Evolutionary conservation across 176 grass and related monocot species (phyloP), one percentile per base, ranked within the genome.

Genomic region (Hsuehochloa calcarea): DNA sequence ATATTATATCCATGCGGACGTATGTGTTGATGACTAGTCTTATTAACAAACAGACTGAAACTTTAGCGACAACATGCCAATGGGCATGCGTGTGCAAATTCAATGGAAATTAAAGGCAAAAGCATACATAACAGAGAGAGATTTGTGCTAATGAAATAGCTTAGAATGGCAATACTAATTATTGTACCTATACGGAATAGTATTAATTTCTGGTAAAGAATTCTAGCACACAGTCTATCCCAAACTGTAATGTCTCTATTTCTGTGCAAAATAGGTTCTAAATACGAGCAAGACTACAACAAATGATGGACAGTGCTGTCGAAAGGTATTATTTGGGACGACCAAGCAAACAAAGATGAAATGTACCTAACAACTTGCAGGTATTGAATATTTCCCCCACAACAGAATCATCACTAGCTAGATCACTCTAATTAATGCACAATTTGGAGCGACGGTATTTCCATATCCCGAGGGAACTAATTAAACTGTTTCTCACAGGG

Each of bases 191-290:
- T 13, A 63, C 61, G 1, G 26, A 31, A 27, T 16, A 47, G 39
- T 61, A 43, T 83, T 56, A 44, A 44, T 44, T 44, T 85, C 49
- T 45, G 41, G 65, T 61, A 47, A 70, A 79, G 13, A 38, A 40
- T 52, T 20, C 34, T 37, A 23, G 67, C 51, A 10, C 44, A 65
- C 41, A 50, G 23, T 50, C 54, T 38, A 49, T 22, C 10, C 31
- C 75, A 72, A 64, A 23, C 26, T 47, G 16, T 6, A 6, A 34
- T 11, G 65, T 39, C 20, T 35, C 7, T 17, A 35, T 60, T 60
- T 59, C 41, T 46, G 2, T 14, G 41, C 22, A 16, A 45, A 71
- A 44, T 62, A 37, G 19, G 40, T 19, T 70, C 52, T 40, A 34
- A 2, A 58, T 23, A 58, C 14, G 37, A 75, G 43, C 60, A 81